Conservation (phyloP, 2,329 filamentous ascomycete genomes). For the Talaromyces sp. region DNA sequence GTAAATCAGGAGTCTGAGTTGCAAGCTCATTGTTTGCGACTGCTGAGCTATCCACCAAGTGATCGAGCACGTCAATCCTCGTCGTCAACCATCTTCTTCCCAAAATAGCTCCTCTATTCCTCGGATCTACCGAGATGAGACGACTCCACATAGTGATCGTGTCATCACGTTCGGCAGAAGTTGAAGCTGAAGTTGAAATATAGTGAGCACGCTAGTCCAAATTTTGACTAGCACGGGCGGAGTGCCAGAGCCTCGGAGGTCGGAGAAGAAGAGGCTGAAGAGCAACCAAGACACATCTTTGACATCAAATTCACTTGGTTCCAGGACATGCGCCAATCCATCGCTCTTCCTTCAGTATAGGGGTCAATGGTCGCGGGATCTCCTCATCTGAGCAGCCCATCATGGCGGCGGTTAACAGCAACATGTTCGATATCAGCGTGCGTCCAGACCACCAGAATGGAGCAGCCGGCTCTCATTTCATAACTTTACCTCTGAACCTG, state of each 20-base stretch:
- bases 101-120: too few relatives aligned
- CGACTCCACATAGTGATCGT: neutral
- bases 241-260: neutral
- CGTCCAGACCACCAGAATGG: constrained; percentile 25
- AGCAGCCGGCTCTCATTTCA: constrained; percentile 24
- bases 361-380: constrained; percentile 25
- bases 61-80: too few relatives aligned
- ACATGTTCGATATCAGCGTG: constrained; percentile 39
- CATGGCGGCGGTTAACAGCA: constrained; percentile 40
- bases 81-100: too few relatives aligned
- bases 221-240: neutral
- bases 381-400: constrained; percentile 26
- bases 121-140: too few relatives aligned
- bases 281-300: neutral
- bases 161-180: neutral
- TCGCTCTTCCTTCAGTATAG: neutral
- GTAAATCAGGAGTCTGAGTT: too few relatives aligned
- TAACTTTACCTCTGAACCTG: constrained; percentile 52
- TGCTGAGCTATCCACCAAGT: too few relatives aligned
- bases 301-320: neutral
- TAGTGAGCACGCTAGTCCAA: neutral
- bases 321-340: neutral
- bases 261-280: neutral
- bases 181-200: neutral
- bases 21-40: too few relatives aligned